Evolutionary conservation across 192 early-diverging fungal species (phyloP), one percentile per base, ranked within the genome.

Genomic region (Oehlia diaphana): DNA sequence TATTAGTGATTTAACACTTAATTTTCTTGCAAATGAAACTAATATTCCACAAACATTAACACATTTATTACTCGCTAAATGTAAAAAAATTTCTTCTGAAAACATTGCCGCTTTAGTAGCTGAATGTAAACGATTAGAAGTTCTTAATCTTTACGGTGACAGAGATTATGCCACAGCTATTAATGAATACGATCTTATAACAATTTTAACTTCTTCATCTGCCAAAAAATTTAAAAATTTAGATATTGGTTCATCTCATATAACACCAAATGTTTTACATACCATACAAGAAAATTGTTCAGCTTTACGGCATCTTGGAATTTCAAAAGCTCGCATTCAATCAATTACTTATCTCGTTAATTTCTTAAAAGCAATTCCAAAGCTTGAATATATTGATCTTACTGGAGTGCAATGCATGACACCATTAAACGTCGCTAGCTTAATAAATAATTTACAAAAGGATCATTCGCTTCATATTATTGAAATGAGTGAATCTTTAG

Each of bases 61-160:
- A 19, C 74, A 76, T 42, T 63, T 76, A 42, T 76, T 31, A 64
- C 33, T 63, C 3, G 74, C 74, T 6, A 76, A 63, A 9, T 76
- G 62, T 39, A 76, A 76, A 44, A 44, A 37, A 0, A 61, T 76
- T 61, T 63, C 74, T 37, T 76, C 58, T 19, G 61, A 63, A 4
- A 12, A 6, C 4, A 76, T 76, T 4, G 53, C 74, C 2, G 2
- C 8, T 19, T 76, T 76, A 4, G 28, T 63, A 7, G 14, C 9
- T 33, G 21, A 76, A 76, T 76, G 74, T 63, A 8, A 62, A 16
- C 2, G 9, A 21, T 49, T 76, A n/a, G 61, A 39, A 42, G 28
- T 21, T 19, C 47, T 76, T 2, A 76, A 76, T 35, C 37, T 76
- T 37, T 76, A 63, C 19, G 28, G 61, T 39, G 35, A 4, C 35